Evolutionary conservation across 1,284 basidiomycete species (phyloP).

Genomic region (Inonotus obliquus): DNA sequence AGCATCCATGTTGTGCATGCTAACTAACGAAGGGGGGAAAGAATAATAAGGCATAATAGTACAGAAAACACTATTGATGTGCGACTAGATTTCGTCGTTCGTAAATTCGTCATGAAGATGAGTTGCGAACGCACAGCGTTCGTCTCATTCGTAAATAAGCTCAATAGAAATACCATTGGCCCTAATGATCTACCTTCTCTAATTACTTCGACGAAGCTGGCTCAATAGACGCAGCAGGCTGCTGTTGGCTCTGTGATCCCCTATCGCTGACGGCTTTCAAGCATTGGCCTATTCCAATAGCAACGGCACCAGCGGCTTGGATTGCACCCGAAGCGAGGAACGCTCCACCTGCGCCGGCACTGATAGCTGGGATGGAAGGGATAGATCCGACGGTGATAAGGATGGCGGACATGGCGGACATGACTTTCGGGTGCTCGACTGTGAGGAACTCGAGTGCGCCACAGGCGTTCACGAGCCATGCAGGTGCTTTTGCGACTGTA

Average conservation of each 20-base stretch:
- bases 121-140: neutral
- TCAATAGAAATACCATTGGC: neutral
- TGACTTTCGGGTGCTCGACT: slow-evolving; percentile 67
- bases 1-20: neutral
- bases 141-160: neutral
- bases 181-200: neutral
- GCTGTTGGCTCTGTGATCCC: slow-evolving; percentile 19
- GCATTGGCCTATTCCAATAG: slow-evolving; percentile 59
- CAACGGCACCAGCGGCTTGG: slow-evolving; percentile 71
- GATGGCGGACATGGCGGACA: slow-evolving; percentile 69
- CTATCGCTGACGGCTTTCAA: slow-evolving; percentile 41
- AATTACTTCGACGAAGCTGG: neutral
- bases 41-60: neutral
- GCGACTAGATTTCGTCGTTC: neutral
- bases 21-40: neutral
- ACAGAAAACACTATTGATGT: neutral
- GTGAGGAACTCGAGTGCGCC: slow-evolving; percentile 68
- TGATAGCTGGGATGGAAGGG: slow-evolving; percentile 62
- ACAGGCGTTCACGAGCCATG: slow-evolving; percentile 71
- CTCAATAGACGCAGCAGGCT: slow-evolving; percentile 1
- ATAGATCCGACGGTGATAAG: slow-evolving; percentile 72
- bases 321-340: slow-evolving; percentile 64
- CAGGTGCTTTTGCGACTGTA: slow-evolving; percentile 57
- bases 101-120: neutral
- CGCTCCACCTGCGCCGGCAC: slow-evolving; percentile 61